Evolutionary conservation across 2,329 filamentous ascomycete species (phyloP).

Genomic region (Drechslera avenae): DNA sequence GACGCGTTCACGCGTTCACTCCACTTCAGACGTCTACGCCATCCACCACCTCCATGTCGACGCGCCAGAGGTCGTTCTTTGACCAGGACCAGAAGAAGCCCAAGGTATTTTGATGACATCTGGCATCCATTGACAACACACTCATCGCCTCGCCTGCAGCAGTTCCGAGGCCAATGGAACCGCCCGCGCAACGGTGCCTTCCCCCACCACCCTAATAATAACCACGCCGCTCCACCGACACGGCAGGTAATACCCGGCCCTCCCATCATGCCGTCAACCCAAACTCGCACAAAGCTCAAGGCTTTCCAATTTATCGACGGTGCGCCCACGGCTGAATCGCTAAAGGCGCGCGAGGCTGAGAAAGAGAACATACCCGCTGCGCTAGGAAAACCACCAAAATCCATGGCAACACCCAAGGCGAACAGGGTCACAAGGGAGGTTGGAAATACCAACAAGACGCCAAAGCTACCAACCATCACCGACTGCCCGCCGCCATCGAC

Average conservation of each 20-base stretch:
- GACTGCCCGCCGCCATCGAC: conserved; percentile 59
- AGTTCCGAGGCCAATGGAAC: conserved; percentile 44
- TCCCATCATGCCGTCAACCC: conserved; percentile 56
- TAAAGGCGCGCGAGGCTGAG: conserved; percentile 42
- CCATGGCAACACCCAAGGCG: conserved; percentile 29
- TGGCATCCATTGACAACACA: background rate
- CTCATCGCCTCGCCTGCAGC: conserved; percentile 23
- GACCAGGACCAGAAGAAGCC: conserved; percentile 52
- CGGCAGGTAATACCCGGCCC: conserved; percentile 44
- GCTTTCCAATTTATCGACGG: conserved; percentile 59
- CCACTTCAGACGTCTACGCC: conserved; percentile 5
- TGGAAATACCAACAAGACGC: conserved; percentile 30
- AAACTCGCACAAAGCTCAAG: conserved; percentile 61
- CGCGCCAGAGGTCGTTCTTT: conserved; percentile 58
- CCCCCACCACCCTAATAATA: conserved; percentile 32
- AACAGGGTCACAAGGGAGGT: conserved; percentile 19
- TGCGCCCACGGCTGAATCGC: conserved; percentile 27
- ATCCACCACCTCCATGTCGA: conserved; percentile 47
- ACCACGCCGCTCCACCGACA: conserved; percentile 33
- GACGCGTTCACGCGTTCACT: conserved; percentile 23
- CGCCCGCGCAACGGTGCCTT: conserved; percentile 38
- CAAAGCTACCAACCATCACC: conserved; percentile 32
- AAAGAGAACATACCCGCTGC: conserved; percentile 51
- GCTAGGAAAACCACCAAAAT: conserved; percentile 10
- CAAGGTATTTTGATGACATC: conserved; percentile 41